phyloP scores from a whole-genome alignment of 768 basidiomycete genomes.

The Hirschioporus abietinus region DNA sequence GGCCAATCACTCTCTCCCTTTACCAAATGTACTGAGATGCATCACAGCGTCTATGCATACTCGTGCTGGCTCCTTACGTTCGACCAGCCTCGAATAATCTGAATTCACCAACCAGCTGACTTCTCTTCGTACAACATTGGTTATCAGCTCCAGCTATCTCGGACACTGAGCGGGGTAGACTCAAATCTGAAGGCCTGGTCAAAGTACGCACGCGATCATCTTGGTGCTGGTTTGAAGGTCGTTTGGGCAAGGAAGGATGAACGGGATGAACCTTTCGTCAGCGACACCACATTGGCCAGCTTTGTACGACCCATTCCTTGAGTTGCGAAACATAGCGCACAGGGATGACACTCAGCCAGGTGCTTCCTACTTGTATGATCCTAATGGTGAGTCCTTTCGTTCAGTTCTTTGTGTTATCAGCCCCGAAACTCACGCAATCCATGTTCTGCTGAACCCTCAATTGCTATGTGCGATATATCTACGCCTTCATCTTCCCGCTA shows the following conservation, averaged over 20 bases:
- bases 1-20: neutral
- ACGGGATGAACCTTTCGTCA: neutral
- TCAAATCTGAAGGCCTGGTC: no score
- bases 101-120: neutral
- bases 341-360: slow-evolving; percentile 25
- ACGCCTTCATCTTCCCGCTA: neutral
- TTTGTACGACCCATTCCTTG: slow-evolving; percentile 32
- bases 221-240: no score
- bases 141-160: neutral
- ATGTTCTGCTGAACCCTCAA: neutral
- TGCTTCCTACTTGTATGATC: slow-evolving; percentile 31
- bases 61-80: neutral
- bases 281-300: slow-evolving; percentile 24
- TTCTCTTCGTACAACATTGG: neutral
- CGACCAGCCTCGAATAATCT: neutral
- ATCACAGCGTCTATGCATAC: neutral
- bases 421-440: neutral
- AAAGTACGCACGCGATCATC: no score
- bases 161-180: neutral
- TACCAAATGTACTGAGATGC: neutral
- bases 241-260: neutral
- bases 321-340: slow-evolving; percentile 25
- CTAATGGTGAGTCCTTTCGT: slow-evolving; percentile 23
- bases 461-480: neutral
- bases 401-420: neutral